These are phyloP conservation scores for Rusavskia elegans DNA, from an alignment of 495 filamentous ascomycete species.

Conservation along the genomic window DNA sequence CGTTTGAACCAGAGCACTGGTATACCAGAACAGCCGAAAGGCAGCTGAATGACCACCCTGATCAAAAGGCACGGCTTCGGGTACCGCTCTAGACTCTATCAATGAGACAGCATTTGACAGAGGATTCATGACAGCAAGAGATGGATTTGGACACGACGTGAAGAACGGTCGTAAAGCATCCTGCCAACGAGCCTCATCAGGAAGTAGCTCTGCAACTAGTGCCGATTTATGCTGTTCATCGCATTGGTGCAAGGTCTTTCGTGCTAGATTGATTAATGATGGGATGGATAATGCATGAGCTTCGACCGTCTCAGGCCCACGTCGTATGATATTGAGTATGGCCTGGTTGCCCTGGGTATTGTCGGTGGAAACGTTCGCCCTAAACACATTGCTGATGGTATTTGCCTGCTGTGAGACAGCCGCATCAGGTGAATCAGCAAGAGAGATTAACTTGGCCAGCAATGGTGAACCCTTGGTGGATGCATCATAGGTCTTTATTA, in stretches of 20 bases:
- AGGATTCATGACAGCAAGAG: constrained; percentile 54
- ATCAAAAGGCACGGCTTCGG: constrained; percentile 35
- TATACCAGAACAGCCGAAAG: constrained; percentile 58
- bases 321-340: constrained; percentile 34
- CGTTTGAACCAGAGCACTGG: constrained; percentile 2
- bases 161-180: constrained; percentile 44
- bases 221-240: constrained; percentile 16
- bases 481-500: constrained; percentile 16
- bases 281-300: constrained; percentile 36
- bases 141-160: constrained; percentile 35
- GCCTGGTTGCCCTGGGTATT: constrained; percentile 17
- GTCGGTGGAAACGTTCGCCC: constrained; percentile 22
- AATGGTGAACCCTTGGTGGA: constrained; percentile 32
- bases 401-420: constrained; percentile 35
- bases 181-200: constrained; percentile 31
- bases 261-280: constrained; percentile 36
- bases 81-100: constrained; percentile 23
- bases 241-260: constrained; percentile 29
- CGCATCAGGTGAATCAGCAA: constrained; percentile 40
- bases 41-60: constrained; percentile 50
- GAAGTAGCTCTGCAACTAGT: constrained; percentile 29
- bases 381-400: constrained; percentile 24
- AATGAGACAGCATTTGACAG: constrained; percentile 58
- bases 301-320: constrained; percentile 32
- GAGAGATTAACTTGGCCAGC: constrained; percentile 36